phyloP scores from a whole-genome alignment of 2,329 filamentous ascomycete genomes.

The Diaporthe sp. region DNA sequence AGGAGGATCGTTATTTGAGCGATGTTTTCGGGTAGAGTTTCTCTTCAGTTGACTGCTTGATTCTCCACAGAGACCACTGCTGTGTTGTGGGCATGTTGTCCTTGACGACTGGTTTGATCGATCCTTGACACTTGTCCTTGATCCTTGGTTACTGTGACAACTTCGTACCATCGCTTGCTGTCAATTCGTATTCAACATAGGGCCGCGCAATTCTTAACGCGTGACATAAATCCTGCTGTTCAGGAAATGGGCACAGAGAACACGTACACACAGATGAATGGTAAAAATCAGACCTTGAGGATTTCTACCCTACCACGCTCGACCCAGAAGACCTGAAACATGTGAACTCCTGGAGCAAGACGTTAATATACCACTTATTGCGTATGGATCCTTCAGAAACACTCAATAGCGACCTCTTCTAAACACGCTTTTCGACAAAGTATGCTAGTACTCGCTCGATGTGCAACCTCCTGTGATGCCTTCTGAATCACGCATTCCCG shows the following conservation, averaged over 20 bases:
- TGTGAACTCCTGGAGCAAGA: not conserved
- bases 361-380: not conserved
- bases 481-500: not conserved
- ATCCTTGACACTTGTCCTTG: not conserved
- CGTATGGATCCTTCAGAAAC: not conserved
- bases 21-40: conserved; percentile 41
- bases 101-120: not conserved
- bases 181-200: not conserved
- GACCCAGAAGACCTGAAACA: not conserved
- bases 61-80: not conserved
- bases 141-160: no score
- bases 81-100: not conserved
- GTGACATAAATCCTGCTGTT: not conserved
- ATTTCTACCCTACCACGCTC: not conserved
- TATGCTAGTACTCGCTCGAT: not conserved
- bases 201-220: accelerated
- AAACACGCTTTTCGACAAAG: not conserved
- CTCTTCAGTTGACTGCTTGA: not conserved
- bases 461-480: not conserved
- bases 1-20: conserved; percentile 42
- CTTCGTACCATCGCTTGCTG: not conserved
- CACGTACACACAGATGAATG: not conserved
- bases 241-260: not conserved
- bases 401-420: not conserved
- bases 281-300: not conserved